Evolutionary conservation across 2,329 filamentous ascomycete species (phyloP), one percentile per base, ranked within the genome.

Genomic region (Leptosphaerulina australis): DNA sequence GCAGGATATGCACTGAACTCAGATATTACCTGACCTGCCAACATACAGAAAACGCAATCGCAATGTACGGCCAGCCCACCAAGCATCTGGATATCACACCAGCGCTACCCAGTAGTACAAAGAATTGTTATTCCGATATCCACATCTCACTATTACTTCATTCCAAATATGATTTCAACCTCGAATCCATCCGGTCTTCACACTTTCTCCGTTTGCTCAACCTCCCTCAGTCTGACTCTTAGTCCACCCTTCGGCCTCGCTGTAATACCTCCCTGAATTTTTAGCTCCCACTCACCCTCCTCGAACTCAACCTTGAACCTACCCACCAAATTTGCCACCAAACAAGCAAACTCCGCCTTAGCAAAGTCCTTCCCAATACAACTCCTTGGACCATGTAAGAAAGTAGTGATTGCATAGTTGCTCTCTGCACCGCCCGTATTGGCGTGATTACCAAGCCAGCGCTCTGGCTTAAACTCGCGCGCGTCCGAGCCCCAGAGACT

Each of bases 331-430:
- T 83, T 81, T 17, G 91, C 91, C 36, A 97, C 68, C 55, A 97
- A 74, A 67, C 88, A 93, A 7, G 90, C 90, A 72, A 96, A 89
- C 77, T 97, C 93, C 0, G 87, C 84, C 68, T 85, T 87, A 0
- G 92, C 88, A 74, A 96, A 96, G 2, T 79, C 79, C 71, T 86
- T 82, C 0, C 91, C 92, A 60, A 96, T 96, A 68, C 92, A 96
- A 66, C 87, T 88, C 44, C 91, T 78, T 2, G 91, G 91, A 0
- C 92, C 92, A 68, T 96, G 90, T 50, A 96, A 71, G 74, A 96
- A 96, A 0, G 90, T 93, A 73, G 93, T 69, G 63, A 88, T 86
- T 0, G 86, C 83, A 68, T 88, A 96, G 71, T 93, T 94, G 59
- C 81, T 90, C 12, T 80, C 77, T 1, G 90, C 87, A 7, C 88